phyloP scores from a whole-genome alignment of 495 filamentous ascomycete genomes.

The Platismatia glauca region DNA sequence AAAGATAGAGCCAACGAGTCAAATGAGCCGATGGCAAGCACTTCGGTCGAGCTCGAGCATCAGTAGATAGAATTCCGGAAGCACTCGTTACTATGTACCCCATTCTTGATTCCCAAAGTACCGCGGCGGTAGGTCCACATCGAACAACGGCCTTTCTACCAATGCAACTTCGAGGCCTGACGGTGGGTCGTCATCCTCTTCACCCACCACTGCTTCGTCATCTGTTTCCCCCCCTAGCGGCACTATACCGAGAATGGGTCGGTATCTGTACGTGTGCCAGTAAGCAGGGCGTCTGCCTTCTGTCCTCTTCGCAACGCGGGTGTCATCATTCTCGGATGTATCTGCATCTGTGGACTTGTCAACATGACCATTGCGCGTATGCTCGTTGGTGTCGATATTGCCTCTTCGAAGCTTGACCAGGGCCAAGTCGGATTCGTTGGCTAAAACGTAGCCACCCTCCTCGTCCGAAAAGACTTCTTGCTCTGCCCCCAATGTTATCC shows the following conservation, averaged over 20 bases:
- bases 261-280: conserved; percentile 86
- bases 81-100: conserved; percentile 17
- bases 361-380: conserved; percentile 24
- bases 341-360: conserved; percentile 31
- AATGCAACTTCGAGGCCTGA: conserved; percentile 66
- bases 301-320: conserved; percentile 22
- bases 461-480: conserved; percentile 29
- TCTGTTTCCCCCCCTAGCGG: conserved; percentile 43
- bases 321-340: conserved; percentile 14
- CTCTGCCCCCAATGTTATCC: conserved; percentile 22
- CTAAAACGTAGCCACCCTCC: background rate
- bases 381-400: conserved; percentile 34
- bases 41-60: background rate
- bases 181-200: conserved; percentile 20
- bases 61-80: background rate
- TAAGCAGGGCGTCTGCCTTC: conserved; percentile 29
- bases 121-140: conserved; percentile 67
- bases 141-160: conserved; percentile 79
- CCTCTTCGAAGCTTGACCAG: conserved; percentile 27
- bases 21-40: background rate
- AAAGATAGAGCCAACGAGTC: background rate
- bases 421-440: background rate
- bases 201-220: conserved; percentile 25
- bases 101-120: conserved; percentile 62
- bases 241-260: conserved; percentile 82